phyloP scores from a whole-genome alignment of 2,329 filamentous ascomycete genomes.

The Aspergillus brunneoviolaceus region DNA sequence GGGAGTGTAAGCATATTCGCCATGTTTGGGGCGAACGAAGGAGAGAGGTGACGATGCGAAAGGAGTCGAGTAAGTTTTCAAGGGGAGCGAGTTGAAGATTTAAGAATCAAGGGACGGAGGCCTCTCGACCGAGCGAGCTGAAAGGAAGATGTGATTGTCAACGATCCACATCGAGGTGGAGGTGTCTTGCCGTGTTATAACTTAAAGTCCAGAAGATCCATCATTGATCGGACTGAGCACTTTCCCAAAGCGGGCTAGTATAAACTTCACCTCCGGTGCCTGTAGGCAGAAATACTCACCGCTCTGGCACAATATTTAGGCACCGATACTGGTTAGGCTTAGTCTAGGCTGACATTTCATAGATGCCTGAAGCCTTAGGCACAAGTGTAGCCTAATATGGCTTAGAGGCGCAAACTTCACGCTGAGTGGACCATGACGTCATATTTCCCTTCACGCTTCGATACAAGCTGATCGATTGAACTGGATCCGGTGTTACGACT shows the following conservation, averaged over 20 bases:
- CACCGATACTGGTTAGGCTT: too few relatives aligned
- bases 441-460: too few relatives aligned
- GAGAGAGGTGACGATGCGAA: too few relatives aligned
- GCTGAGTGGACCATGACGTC: too few relatives aligned
- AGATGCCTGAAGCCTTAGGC: too few relatives aligned
- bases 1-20: constrained; percentile 21
- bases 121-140: not conserved
- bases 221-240: not conserved
- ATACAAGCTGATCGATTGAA: too few relatives aligned
- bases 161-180: not conserved
- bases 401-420: too few relatives aligned
- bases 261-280: not conserved
- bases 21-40: not conserved
- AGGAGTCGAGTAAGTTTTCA: too few relatives aligned
- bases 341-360: too few relatives aligned
- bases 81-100: too few relatives aligned
- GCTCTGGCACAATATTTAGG: not conserved
- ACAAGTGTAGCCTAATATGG: too few relatives aligned
- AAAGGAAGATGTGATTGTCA: not conserved
- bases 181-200: not conserved
- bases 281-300: not conserved
- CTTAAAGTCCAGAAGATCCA: not conserved
- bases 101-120: not conserved
- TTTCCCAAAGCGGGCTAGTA: not conserved
- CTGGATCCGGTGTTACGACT: too few relatives aligned